Base-by-base conservation (phyloP, 768 basidiomycete species). In the Galerina sulciceps region DNA sequence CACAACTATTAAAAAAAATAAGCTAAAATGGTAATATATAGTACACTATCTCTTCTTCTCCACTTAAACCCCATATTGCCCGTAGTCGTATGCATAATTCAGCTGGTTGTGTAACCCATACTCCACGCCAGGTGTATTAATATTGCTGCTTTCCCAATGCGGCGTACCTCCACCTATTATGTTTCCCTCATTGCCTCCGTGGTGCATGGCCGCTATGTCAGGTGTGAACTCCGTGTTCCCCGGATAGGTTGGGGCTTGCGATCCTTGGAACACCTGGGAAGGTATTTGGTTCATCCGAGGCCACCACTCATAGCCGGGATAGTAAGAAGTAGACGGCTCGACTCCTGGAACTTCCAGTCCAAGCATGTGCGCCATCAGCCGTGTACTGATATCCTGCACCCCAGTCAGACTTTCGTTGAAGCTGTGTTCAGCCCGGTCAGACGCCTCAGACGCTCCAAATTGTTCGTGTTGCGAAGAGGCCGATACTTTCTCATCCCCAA, bases 361-460 rank as follows among this genome's bases (percentile, higher is more conserved):
- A 20, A 89, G 72, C 86, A 89, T 89, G 64, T 88, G 85, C 13
- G 87, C 87, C 86, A 89, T 88, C 57, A 89, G 79, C 46, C 85
- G 80, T 35, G 82, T 83, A 60, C 82, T 83, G 55, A 88, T 74
- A 60, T 87, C 87, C 65, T 88, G 87, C 26, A 86, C 83, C 37
- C 85, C 86, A 34, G 73, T 73, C 59, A 72, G 70, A 53, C 56
- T 56, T 47, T 66, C 67, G 58, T 65, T 64, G 62, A 64, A 46
- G 53, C 69, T 55, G 61, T 70, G 53, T 65, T 62, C 47, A 49
- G 62, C 26, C 15, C 55, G 50, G 34, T 61, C 52, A 9, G 63
- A 36, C 11, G 52, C 56, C 43, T 48, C 60, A 56, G 52, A 57
- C 43, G 57, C 37, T 37, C 67, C 48, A 69, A 77, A 79, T 1